Percentiles rank a stretch among this genome's conserved stretches.
phyloP scores from a whole-genome alignment of 352 stramenopile genomes.

The Plasmopara halstedii region DNA sequence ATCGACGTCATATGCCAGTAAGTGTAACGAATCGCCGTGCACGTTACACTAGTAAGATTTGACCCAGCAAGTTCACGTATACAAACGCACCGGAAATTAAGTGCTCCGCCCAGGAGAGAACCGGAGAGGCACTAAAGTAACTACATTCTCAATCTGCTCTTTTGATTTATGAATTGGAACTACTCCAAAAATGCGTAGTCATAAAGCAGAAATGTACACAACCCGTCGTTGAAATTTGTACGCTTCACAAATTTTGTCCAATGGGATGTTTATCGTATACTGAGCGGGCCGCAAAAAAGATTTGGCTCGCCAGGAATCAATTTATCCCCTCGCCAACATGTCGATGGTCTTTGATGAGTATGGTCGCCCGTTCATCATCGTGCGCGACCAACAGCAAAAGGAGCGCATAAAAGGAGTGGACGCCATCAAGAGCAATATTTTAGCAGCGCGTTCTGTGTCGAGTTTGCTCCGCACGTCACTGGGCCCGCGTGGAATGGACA shows the following conservation, averaged over 20 bases:
- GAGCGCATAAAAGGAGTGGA: conserved; percentile 97
- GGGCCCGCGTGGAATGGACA: conserved; percentile 96
- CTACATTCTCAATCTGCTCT: too few species aligned
- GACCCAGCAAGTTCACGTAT: too few species aligned
- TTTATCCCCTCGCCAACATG: conserved; percentile 34
- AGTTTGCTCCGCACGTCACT: conserved; percentile 96
- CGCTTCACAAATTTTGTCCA: not conserved
- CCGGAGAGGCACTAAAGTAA: too few species aligned
- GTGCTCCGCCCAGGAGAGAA: too few species aligned
- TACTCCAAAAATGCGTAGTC: too few species aligned
- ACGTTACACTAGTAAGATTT: too few species aligned
- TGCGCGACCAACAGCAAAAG: conserved; percentile 98
- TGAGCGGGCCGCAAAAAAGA: not conserved
- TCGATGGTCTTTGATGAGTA: conserved; percentile 98
- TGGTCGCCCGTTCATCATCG: conserved; percentile 99
- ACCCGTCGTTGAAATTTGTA: too few species aligned
- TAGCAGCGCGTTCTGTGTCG: conserved; percentile 96
- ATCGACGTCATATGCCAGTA: too few species aligned
- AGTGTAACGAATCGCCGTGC: too few species aligned
- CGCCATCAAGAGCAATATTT: conserved; percentile 99
- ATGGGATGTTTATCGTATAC: not conserved
- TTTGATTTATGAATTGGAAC: too few species aligned
- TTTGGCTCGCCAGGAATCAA: not conserved
- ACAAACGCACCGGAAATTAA: too few species aligned
- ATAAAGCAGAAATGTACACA: too few species aligned